Base-by-base conservation (phyloP, 176 grass and related monocot species). In the Themeda triandra region DNA sequence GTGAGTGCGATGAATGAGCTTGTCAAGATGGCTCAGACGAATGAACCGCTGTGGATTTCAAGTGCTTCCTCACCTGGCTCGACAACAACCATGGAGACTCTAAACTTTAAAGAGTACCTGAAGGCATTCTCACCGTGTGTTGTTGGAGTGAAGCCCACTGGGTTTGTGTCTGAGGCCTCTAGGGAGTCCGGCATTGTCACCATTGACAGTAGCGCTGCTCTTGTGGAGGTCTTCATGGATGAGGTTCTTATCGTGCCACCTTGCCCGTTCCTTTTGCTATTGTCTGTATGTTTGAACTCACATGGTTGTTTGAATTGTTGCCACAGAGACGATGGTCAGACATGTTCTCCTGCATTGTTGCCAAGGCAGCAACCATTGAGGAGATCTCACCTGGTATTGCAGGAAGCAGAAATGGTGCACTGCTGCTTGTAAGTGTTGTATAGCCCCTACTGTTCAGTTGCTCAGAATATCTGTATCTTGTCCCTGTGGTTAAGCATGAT, bases 291-390 rank as follows among this genome's bases (percentile, higher is more conserved):
- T 68, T 78, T 72, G 29, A 84, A 84, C 68, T 83, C 17, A 85
- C 73, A 73, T 11, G 11, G 11, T 83, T 42, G 45, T 66, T 67
- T 83, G 36, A 76, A 84, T 69, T 91, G 36, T 84, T 87, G 53
- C 2, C 27, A 29, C 69, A 99, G 96, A 66, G 41, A 30, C 85
- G 75, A 31, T 98, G 96, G 96, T 88, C 74, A 0, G 66, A 88
- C 29, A 82, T 99, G 81, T 99, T 99, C 74, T 92, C 96, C 40
- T 94, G 80, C 78, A 90, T 99, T 29, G 93, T 99, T 72, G 93
- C 93, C 33, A 90, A 92, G 69, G 71, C 86, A 17, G 84, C 87
- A 6, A 88, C 66, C 29, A 82, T 87, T 14, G 86, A 98, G 48
- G 96, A 92, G 64, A 90, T 99, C 58, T 87, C 88, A 31, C 24